Conservation (phyloP, 495 filamentous ascomycete species). For the Jackrogersella minutella region DNA sequence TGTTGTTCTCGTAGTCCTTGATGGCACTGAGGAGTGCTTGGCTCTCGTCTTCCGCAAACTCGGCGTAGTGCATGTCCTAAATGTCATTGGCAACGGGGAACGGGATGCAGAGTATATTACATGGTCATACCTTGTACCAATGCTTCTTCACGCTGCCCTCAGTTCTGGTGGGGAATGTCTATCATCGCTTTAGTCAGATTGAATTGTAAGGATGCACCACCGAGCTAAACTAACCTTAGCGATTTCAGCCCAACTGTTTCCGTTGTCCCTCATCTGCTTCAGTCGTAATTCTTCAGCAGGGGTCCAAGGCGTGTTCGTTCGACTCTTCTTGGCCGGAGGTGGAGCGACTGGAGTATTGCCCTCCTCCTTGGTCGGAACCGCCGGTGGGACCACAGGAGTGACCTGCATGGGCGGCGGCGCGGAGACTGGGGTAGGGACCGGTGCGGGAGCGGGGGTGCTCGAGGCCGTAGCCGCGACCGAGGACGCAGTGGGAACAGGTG, state of each 20-base stretch:
- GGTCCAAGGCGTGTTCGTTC: slow-evolving; percentile 98
- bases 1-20: slow-evolving; percentile 97
- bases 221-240: slow-evolving; percentile 72
- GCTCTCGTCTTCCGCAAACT: slow-evolving; percentile 98
- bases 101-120: slow-evolving; percentile 12
- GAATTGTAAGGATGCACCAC: background rate
- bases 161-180: slow-evolving; percentile 92
- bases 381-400: slow-evolving; percentile 44
- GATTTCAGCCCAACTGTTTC: slow-evolving; percentile 95
- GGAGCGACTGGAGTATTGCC: slow-evolving; percentile 47
- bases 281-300: slow-evolving; percentile 90
- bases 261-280: slow-evolving; percentile 91
- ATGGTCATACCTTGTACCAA: slow-evolving; percentile 88
- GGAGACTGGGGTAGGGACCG: slow-evolving; percentile 39
- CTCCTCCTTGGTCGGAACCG: slow-evolving; percentile 44
- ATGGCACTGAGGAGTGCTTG: slow-evolving; percentile 88
- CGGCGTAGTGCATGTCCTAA: slow-evolving; percentile 97
- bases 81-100: slow-evolving; percentile 48
- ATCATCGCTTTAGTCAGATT: slow-evolving; percentile 40
- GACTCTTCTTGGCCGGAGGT: slow-evolving; percentile 83
- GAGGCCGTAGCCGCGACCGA: slow-evolving; percentile 35
- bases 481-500: slow-evolving; percentile 32
- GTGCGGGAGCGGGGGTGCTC: slow-evolving; percentile 39
- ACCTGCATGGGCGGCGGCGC: slow-evolving; percentile 46
- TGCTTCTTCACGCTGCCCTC: slow-evolving; percentile 99